Conservation (phyloP, 345 rosid species). For the Populus tremula region DNA sequence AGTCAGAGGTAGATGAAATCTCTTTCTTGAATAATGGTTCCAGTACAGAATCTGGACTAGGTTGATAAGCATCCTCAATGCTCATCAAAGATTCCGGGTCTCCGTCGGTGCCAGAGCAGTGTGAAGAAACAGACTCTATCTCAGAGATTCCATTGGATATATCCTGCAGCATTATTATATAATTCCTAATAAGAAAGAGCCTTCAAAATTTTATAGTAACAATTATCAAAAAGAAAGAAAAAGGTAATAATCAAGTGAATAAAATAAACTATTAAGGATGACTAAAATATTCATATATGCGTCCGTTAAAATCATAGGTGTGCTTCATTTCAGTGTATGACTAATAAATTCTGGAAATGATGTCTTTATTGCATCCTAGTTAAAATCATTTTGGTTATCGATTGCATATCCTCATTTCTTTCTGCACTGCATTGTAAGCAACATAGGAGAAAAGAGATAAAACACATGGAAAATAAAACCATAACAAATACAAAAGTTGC, state of each 20-base stretch:
- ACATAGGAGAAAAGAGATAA: no score
- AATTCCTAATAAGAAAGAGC: conserved; percentile 4
- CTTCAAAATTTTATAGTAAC: background rate
- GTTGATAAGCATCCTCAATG: conserved; percentile 56
- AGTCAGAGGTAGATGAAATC: conserved; percentile 26
- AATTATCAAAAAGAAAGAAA: background rate
- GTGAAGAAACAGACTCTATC: conserved; percentile 40
- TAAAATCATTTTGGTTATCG: background rate
- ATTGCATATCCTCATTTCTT: background rate
- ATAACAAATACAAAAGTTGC: background rate
- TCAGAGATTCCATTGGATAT: conserved; percentile 29
- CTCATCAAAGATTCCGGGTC: conserved; percentile 49
- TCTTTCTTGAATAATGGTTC: conserved; percentile 42
- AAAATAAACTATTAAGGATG: background rate
- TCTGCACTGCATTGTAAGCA: background rate
- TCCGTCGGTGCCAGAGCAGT: conserved; percentile 35
- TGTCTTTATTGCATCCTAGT: background rate
- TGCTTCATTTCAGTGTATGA: background rate
- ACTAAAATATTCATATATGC: background rate
- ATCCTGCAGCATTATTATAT: conserved; percentile 22
- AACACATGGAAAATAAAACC: background rate
- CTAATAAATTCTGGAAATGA: background rate
- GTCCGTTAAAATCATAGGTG: background rate
- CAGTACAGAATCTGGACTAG: conserved; percentile 84
- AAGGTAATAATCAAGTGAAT: background rate